A percentile compares a stretch with the other conserved stretches of the same genome.
phyloP scores from a whole-genome alignment of 192 early-diverging fungal genomes.

The Coemansia umbellata region DNA sequence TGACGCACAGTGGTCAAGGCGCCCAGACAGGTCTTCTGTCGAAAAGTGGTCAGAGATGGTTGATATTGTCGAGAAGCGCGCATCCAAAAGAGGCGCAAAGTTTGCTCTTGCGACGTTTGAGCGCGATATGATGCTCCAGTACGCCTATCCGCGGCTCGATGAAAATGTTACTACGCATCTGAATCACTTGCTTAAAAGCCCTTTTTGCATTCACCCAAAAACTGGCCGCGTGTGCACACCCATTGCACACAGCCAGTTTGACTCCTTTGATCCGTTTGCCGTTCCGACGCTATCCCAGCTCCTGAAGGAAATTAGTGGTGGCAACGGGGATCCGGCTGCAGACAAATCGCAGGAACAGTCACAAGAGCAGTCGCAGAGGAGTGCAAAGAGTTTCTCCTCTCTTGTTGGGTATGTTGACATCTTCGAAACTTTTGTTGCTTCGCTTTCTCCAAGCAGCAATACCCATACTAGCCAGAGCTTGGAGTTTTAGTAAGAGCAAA shows the following conservation, averaged over 20 bases:
- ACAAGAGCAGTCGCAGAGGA: conserved; percentile 1
- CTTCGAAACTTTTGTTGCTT: conserved; percentile 66
- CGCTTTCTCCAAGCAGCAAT: conserved; percentile 8
- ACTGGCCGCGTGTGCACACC: conserved; percentile 96
- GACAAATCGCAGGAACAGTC: conserved; percentile 21
- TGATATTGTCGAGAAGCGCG: conserved; percentile 36
- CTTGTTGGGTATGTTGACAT: conserved; percentile 57
- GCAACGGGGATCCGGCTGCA: background rate
- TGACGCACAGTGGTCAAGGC: conserved; percentile 41
- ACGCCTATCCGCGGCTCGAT: conserved; percentile 90
- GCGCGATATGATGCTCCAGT: conserved; percentile 84
- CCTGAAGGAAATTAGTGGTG: conserved; percentile 61
- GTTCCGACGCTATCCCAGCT: conserved; percentile 73
- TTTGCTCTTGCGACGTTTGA: conserved; percentile 37
- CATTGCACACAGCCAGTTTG: conserved; percentile 69
- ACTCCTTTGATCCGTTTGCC: conserved; percentile 75
- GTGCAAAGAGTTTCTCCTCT: conserved; percentile 50
- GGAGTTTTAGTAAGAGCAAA: conserved; percentile 46
- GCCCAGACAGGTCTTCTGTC: conserved; percentile 29
- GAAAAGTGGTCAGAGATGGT: conserved; percentile 51
- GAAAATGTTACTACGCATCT: conserved; percentile 85
- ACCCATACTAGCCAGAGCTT: conserved; percentile 17
- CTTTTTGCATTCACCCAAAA: conserved; percentile 96
- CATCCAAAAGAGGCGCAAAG: conserved; percentile 29
- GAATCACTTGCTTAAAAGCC: conserved; percentile 94